A percentile compares a stretch with the other conserved stretches of the same genome.
Conservation (phyloP, 495 filamentous ascomycete genomes). For the Penicillium desertorum region DNA sequence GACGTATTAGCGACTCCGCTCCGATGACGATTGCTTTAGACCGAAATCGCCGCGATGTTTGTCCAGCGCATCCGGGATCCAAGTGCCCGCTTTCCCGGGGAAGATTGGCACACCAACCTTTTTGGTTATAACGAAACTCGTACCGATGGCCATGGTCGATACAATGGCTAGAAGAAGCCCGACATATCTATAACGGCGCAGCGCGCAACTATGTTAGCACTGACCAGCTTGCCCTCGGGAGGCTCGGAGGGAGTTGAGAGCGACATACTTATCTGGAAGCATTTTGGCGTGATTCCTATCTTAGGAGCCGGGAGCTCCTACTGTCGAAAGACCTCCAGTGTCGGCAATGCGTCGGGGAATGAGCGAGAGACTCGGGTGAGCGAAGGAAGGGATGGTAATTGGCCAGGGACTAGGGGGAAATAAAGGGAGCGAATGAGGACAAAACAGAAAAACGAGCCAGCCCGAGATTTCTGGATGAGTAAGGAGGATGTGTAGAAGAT, state of each 20-base stretch:
- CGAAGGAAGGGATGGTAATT: conserved; percentile 15
- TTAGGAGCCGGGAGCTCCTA: conserved; percentile 48
- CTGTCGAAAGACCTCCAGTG: conserved; percentile 40
- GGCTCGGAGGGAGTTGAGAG: background rate
- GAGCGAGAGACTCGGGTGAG: conserved; percentile 22
- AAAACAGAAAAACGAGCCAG: conserved; percentile 30
- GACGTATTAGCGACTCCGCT: conserved; percentile 22
- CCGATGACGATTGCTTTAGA: background rate
- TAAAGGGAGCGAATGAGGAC: conserved; percentile 10
- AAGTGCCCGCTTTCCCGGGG: conserved; percentile 5
- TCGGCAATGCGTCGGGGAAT: conserved; percentile 27
- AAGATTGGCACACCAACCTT: conserved; percentile 57
- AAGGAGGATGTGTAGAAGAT: conserved; percentile 17
- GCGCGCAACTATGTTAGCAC: conserved; percentile 41
- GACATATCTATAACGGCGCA: conserved; percentile 64
- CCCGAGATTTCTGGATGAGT: conserved; percentile 30
- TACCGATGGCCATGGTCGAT: conserved; percentile 93
- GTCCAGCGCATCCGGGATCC: conserved; percentile 3
- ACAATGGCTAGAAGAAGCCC: conserved; percentile 85
- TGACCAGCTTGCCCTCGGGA: conserved; percentile 15
- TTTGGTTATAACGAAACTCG: conserved; percentile 93
- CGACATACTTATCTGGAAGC: conserved; percentile 81
- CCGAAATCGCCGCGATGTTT: background rate
- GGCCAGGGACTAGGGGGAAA: background rate
- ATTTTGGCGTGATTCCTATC: conserved; percentile 49